These are phyloP conservation scores for Capronia epimyces DNA, from an alignment of 2,329 filamentous ascomycete species.

Conservation along the genomic window DNA sequence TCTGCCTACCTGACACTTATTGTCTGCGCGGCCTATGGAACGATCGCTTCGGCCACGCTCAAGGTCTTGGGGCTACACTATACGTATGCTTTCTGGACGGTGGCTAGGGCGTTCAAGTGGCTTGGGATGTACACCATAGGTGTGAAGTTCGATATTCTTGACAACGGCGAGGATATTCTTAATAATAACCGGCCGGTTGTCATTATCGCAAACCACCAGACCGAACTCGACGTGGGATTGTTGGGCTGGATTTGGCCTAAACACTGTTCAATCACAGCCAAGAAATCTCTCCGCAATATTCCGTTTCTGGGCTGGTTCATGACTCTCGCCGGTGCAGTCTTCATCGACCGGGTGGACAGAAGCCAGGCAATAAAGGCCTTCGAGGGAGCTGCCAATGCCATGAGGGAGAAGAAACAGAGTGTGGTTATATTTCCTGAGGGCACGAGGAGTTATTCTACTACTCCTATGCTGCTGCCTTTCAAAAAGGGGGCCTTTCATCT, in stretches of 20 bases:
- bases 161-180: slow-evolving; percentile 63
- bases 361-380: slow-evolving; percentile 80
- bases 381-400: slow-evolving; percentile 73
- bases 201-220: slow-evolving; percentile 93
- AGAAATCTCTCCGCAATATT: slow-evolving; percentile 70
- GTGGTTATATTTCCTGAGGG: slow-evolving; percentile 65
- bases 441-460: slow-evolving; percentile 79
- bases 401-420: slow-evolving; percentile 61
- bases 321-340: slow-evolving; percentile 78
- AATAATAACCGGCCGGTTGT: slow-evolving; percentile 70
- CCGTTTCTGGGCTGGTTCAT: slow-evolving; percentile 96
- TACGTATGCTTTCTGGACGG: slow-evolving; percentile 78
- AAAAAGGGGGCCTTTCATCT: slow-evolving; percentile 99
- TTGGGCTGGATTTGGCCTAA: slow-evolving; percentile 82
- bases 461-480: slow-evolving; percentile 82
- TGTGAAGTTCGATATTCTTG: slow-evolving; percentile 60
- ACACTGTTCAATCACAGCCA: slow-evolving; percentile 89
- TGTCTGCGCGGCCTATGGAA: slow-evolving; percentile 63
- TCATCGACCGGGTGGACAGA: slow-evolving; percentile 86
- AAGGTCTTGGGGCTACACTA: slow-evolving; percentile 62
- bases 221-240: slow-evolving; percentile 89
- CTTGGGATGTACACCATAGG: slow-evolving; percentile 70
- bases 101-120: slow-evolving; percentile 72
- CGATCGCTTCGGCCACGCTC: slow-evolving; percentile 65
- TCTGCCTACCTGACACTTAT: slow-evolving; percentile 43